Conservation (phyloP, 345 rosid genomes). For the Microthlaspi erraticum region DNA sequence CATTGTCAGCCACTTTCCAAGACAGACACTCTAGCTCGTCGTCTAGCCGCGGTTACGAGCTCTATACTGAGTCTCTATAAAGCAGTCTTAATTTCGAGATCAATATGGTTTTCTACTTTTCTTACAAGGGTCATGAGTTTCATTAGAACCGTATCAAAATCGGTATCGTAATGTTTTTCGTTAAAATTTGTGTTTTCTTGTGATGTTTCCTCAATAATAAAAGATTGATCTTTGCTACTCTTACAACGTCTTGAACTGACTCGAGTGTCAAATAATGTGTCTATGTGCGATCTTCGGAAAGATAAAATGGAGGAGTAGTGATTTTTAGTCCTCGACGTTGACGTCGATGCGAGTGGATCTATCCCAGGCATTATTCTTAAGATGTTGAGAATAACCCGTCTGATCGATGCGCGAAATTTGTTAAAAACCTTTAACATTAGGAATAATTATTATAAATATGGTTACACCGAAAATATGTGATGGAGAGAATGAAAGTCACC, state of each 20-base stretch:
- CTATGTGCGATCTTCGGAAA: conserved; percentile 34
- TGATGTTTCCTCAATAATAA: conserved; percentile 22
- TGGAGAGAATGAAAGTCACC: too few species aligned
- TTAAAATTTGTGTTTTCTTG: background rate
- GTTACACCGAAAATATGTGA: too few species aligned
- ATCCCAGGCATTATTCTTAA: background rate
- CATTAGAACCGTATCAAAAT: background rate
- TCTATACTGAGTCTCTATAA: conserved; percentile 13
- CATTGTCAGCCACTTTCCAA: background rate
- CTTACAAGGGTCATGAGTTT: too few species aligned
- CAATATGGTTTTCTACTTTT: background rate
- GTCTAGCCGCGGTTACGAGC: conserved; percentile 1
- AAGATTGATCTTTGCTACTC: conserved; percentile 20
- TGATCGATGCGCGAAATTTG: too few species aligned
- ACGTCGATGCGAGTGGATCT: background rate
- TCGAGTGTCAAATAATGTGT: background rate
- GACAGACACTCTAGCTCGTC: background rate
- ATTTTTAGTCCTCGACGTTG: background rate
- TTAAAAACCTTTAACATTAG: too few species aligned
- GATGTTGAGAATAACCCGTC: too few species aligned
- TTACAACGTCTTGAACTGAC: background rate
- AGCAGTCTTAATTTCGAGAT: background rate
- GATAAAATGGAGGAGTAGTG: conserved; percentile 15
- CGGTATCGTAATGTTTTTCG: conserved; percentile 8
- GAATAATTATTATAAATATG: too few species aligned